Evolutionary conservation across 1,284 basidiomycete species (phyloP), one percentile per base, ranked within the genome.

Genomic region (Cryptococcus sp.): DNA sequence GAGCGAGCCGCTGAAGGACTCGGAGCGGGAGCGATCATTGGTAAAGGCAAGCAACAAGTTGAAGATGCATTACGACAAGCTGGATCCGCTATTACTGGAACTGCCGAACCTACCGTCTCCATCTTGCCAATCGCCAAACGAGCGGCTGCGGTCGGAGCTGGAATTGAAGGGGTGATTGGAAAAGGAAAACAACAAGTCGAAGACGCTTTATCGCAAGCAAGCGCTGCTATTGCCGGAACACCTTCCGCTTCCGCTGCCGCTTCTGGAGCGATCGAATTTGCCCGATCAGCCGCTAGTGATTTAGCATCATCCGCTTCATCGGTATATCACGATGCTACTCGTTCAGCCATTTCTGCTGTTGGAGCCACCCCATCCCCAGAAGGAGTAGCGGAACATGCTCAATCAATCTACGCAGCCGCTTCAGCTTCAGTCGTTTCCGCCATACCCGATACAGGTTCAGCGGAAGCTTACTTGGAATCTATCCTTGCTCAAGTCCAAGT

Each of bases 21-120:
- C 22, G 56, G 46, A 13, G 56, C 49, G 9, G 49, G 46, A 24
- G 56, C 28, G 3, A 54, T 71, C 36, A 70, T 72, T 42, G 66
- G 65, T n/a, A 72, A 70, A 51, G 66, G 60, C 43, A 69, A 67
- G 48, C 63, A 68, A 48, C 69, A 69, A 54, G 60, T 71, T 22
- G 50, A 64, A 23, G 61, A 63, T n/a, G 69, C 69, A 19, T 52
- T 69, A 11, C 54, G 49, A 22, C 56, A 59, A 22, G 63, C 61
- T 10, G 40, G 34, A 10, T 50, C 57, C 16, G 60, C 63, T 24
- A 56, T 53, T 22, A 47, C 45, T 4, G 53, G 54, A 14, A 50
- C 45, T 10, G 56, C 54, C 7, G 53, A 57, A 19, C 48, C 53
- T 14, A 54, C 55, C 24, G 64, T 59, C 22, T 53, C 58, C 36